A percentile compares a stretch with the other conserved stretches of the same genome.
These are phyloP conservation scores for Nicotiana knightiana DNA, from an alignment of 257 asterid genomes.

Conservation along the genomic window DNA sequence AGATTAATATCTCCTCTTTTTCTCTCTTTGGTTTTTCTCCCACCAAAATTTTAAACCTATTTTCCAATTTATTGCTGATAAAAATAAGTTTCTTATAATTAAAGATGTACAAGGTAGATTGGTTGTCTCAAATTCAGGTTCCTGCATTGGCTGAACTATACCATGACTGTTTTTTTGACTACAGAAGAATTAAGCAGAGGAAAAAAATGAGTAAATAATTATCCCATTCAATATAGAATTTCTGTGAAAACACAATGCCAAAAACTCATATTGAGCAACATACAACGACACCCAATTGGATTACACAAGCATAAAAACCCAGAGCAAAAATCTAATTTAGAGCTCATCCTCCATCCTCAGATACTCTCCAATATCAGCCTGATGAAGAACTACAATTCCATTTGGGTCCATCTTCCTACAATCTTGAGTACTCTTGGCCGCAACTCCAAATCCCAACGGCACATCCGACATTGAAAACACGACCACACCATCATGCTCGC, in stretches of 20 bases:
- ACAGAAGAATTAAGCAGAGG: too few relatives aligned
- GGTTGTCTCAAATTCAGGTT: too few relatives aligned
- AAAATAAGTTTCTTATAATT: too few relatives aligned
- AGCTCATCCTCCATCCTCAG: constrained; percentile 91
- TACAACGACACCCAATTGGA: neutral
- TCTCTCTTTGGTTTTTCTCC: too few relatives aligned
- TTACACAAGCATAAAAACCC: neutral
- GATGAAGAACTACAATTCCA: constrained; percentile 75
- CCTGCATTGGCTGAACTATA: too few relatives aligned
- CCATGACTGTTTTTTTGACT: neutral
- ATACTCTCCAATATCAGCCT: constrained; percentile 85
- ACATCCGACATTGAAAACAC: constrained; percentile 82
- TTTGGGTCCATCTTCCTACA: constrained; percentile 86
- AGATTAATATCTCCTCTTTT: too few relatives aligned
- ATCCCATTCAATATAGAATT: too few relatives aligned
- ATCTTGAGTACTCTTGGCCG: constrained; percentile 79
- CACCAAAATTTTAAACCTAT: too few relatives aligned
- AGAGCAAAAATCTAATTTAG: neutral
- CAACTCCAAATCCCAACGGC: constrained; percentile 85
- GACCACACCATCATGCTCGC: constrained; percentile 76
- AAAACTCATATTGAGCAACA: neutral
- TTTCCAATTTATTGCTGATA: too few relatives aligned
- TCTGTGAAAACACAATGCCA: too few relatives aligned
- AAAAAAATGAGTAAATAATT: too few relatives aligned
- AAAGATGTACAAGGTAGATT: too few relatives aligned